These are phyloP conservation scores for Aspergillus sparsus DNA, from an alignment of 495 filamentous ascomycete genomes.

Conservation along the genomic window DNA sequence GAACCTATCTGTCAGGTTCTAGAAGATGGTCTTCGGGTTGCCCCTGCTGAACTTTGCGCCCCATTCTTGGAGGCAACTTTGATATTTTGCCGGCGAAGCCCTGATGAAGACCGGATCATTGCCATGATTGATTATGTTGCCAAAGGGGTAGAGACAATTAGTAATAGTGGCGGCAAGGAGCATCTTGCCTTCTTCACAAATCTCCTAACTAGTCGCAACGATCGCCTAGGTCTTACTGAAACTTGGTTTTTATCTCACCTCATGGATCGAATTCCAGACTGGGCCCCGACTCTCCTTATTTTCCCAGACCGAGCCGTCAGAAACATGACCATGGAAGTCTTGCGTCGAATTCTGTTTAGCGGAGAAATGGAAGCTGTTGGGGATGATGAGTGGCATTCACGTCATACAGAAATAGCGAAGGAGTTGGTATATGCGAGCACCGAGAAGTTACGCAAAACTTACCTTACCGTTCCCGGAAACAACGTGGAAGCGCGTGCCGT, in stretches of 20 bases:
- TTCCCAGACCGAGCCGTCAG: constrained; percentile 60
- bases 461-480: constrained; percentile 27
- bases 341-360: constrained; percentile 58
- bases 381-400: constrained; percentile 29
- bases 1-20: constrained; percentile 47
- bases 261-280: constrained; percentile 58
- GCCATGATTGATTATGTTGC: constrained; percentile 53
- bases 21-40: constrained; percentile 54
- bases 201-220: constrained; percentile 42
- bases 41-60: constrained; percentile 55
- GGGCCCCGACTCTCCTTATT: constrained; percentile 68
- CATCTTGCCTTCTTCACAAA: constrained; percentile 60
- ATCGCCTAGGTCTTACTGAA: constrained; percentile 35
- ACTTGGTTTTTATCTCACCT: constrained; percentile 45
- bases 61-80: constrained; percentile 56
- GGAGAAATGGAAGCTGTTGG: constrained; percentile 31
- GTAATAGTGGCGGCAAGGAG: constrained; percentile 56
- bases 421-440: constrained; percentile 40
- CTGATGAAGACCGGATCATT: constrained; percentile 38
- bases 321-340: constrained; percentile 52
- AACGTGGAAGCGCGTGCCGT: constrained; percentile 41
- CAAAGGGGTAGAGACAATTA: constrained; percentile 57
- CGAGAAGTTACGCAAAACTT: constrained; percentile 35
- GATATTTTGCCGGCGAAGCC: constrained; percentile 48
- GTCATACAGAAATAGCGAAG: constrained; percentile 32